Conservation (phyloP, 805 yeast genomes). For the Lipomyces mesembrius region DNA sequence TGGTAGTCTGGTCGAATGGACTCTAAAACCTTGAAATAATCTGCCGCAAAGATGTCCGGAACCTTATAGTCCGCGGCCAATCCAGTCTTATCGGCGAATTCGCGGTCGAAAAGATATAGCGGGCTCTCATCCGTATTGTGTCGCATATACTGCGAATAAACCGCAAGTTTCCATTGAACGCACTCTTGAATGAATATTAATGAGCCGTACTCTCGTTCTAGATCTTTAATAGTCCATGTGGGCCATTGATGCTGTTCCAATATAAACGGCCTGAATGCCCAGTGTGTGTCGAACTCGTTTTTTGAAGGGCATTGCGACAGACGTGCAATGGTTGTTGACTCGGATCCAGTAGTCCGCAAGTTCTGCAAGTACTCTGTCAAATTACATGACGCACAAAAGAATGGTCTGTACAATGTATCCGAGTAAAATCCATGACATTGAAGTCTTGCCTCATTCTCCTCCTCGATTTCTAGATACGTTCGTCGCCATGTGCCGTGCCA, state of each 20-base stretch:
- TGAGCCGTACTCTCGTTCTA: conserved; percentile 60
- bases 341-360: conserved; percentile 44
- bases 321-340: conserved; percentile 57
- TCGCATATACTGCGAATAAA: conserved; percentile 64
- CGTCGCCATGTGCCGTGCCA: conserved; percentile 88
- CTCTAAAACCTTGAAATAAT: conserved; percentile 60
- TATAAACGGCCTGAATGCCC: conserved; percentile 68
- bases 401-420: conserved; percentile 81
- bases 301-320: conserved; percentile 53
- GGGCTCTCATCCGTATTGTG: conserved; percentile 81
- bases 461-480: conserved; percentile 54
- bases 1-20: conserved; percentile 76
- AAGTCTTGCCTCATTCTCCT: conserved; percentile 51
- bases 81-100: conserved; percentile 49
- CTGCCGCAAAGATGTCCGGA: conserved; percentile 38
- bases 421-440: conserved; percentile 63
- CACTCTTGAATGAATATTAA: conserved; percentile 81
- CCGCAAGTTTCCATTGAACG: conserved; percentile 72
- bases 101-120: conserved; percentile 82
- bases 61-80: conserved; percentile 56
- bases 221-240: conserved; percentile 58
- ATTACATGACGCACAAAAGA: conserved; percentile 74
- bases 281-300: conserved; percentile 53
- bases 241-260: conserved; percentile 61
- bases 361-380: conserved; percentile 54